Evolutionary conservation across 2,329 filamentous ascomycete genomes (phyloP).

Genomic region (Hirsutella minnesotensis): DNA sequence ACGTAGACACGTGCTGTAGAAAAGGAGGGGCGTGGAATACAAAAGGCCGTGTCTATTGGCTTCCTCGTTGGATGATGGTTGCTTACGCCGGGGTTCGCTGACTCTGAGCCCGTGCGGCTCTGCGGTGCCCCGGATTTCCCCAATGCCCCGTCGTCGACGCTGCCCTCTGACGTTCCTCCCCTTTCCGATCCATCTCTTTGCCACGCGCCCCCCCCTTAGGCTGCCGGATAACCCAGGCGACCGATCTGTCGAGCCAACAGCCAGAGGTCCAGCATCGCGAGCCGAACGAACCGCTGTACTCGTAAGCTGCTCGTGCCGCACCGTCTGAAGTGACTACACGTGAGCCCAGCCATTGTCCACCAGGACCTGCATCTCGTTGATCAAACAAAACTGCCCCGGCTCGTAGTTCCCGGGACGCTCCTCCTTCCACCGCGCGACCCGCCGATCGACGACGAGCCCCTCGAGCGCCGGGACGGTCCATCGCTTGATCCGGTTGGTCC

Average conservation of each 20-base stretch:
- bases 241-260: too few species aligned
- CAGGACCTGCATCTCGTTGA: constrained; percentile 51
- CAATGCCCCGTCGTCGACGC: neutral
- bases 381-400: constrained; percentile 38
- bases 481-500: constrained; percentile 43
- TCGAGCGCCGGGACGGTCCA: constrained; percentile 23
- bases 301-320: too few species aligned
- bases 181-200: too few species aligned
- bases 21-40: too few species aligned
- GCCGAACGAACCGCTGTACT: too few species aligned
- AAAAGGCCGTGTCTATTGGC: too few species aligned
- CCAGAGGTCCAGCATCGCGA: too few species aligned
- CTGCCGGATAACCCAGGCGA: too few species aligned
- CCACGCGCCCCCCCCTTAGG: too few species aligned
- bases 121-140: neutral
- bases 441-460: constrained; percentile 21
- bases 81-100: neutral
- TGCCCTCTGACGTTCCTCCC: neutral
- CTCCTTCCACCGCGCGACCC: constrained; percentile 26
- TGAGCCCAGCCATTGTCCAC: constrained; percentile 47
- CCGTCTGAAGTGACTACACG: constrained; percentile 19
- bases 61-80: neutral
- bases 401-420: constrained; percentile 24
- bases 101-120: neutral
- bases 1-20: too few species aligned